phyloP scores from a whole-genome alignment of 345 rosid species.

The Populus nigra region DNA sequence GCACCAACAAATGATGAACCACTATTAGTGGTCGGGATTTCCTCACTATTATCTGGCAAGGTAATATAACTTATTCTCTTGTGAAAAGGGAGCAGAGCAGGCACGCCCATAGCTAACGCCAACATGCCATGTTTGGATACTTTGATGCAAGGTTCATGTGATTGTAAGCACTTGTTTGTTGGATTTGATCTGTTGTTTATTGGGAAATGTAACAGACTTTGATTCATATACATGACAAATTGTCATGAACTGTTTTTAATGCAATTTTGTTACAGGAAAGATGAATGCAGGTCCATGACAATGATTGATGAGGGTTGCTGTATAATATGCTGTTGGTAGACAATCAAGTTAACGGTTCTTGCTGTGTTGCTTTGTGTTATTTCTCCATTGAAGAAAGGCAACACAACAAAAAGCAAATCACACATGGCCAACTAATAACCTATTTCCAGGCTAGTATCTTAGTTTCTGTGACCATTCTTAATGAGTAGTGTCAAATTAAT shows the following conservation, averaged over 20 bases:
- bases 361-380: neutral
- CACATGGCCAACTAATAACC: too few species aligned
- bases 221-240: neutral
- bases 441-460: too few species aligned
- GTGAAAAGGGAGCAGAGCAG: neutral
- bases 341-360: neutral
- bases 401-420: neutral
- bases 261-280: neutral
- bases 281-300: neutral
- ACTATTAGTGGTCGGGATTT: neutral
- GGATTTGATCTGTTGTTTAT: neutral
- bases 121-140: neutral
- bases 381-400: neutral
- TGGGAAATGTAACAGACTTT: too few species aligned
- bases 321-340: neutral
- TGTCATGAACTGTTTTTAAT: neutral
- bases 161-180: neutral
- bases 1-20: constrained; percentile 28
- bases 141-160: neutral
- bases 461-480: neutral
- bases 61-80: neutral
- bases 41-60: neutral
- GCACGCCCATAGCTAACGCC: neutral
- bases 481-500: neutral
- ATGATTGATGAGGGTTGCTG: neutral